A percentile compares a stretch with the other conserved stretches of the same genome.
phyloP scores from a whole-genome alignment of 192 early-diverging fungal genomes.

The Obelidium mucronatum region DNA sequence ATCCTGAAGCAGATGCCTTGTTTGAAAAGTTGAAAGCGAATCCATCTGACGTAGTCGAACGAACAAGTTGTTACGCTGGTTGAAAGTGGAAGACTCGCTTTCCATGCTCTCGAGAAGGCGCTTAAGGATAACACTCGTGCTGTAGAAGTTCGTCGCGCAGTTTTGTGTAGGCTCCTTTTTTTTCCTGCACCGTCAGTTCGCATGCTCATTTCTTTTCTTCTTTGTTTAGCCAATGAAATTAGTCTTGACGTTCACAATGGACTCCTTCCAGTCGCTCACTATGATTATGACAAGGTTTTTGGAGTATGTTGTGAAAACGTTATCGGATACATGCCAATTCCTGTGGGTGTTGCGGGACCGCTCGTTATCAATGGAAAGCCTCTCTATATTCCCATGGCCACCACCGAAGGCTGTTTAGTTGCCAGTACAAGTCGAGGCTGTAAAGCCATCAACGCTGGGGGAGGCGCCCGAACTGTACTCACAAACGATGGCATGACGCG shows the following conservation, averaged over 20 bases:
- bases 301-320: conserved; percentile 97
- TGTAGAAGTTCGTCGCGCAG: conserved; percentile 79
- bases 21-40: background rate
- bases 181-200: background rate
- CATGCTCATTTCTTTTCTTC: background rate
- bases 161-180: conserved; percentile 58
- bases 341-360: conserved; percentile 92
- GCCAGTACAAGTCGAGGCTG: conserved; percentile 93
- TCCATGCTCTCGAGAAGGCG: conserved; percentile 90
- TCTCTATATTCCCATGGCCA: conserved; percentile 93
- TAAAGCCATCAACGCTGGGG: conserved; percentile 89
- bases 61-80: conserved; percentile 81
- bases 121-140: conserved; percentile 82
- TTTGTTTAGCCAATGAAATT: conserved; percentile 31
- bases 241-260: conserved; percentile 42
- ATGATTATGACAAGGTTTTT: conserved; percentile 88
- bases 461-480: conserved; percentile 82
- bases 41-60: conserved; percentile 62
- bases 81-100: conserved; percentile 73
- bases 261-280: conserved; percentile 80
- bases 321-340: conserved; percentile 90
- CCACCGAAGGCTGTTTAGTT: conserved; percentile 90
- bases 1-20: background rate
- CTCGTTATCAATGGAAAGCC: conserved; percentile 80
- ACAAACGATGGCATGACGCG: conserved; percentile 90